Evolutionary conservation across 2,329 filamentous ascomycete species (phyloP).

Genomic region (Penicillium olsonii): DNA sequence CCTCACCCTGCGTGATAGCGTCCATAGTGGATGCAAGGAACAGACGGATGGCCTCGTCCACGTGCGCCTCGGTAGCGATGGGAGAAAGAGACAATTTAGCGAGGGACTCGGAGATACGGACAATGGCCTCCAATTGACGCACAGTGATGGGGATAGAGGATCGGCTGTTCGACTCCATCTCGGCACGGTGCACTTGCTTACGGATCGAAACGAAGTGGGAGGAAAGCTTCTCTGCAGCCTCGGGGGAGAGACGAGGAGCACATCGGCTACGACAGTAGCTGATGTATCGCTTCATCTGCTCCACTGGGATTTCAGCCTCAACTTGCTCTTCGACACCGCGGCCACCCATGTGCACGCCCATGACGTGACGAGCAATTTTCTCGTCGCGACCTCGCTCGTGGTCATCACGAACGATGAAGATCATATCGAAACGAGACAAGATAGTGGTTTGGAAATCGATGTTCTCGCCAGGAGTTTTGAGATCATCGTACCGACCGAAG

Average conservation of each 20-base stretch:
- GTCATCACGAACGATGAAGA: slow-evolving; percentile 96
- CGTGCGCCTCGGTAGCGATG: slow-evolving; percentile 84
- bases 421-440: slow-evolving; percentile 98
- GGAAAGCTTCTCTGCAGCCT: slow-evolving; percentile 92
- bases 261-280: slow-evolving; percentile 96
- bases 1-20: slow-evolving; percentile 86
- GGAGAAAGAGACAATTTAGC: slow-evolving; percentile 87
- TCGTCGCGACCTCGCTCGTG: slow-evolving; percentile 89
- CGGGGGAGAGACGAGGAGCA: slow-evolving; percentile 83
- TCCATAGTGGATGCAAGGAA: slow-evolving; percentile 99
- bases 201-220: slow-evolving; percentile 97
- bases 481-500: slow-evolving; percentile 95
- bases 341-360: slow-evolving; percentile 94
- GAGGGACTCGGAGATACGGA: slow-evolving; percentile 93
- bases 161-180: slow-evolving; percentile 84
- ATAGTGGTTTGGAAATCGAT: slow-evolving; percentile 99
- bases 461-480: slow-evolving; percentile 96
- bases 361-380: slow-evolving; percentile 92
- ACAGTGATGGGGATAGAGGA: slow-evolving; percentile 97
- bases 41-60: slow-evolving; percentile 94
- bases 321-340: slow-evolving; percentile 77
- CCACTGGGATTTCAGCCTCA: slow-evolving; percentile 86
- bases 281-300: slow-evolving; percentile 97
- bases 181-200: slow-evolving; percentile 86
- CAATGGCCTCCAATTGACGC: slow-evolving; percentile 93